phyloP scores from a whole-genome alignment of 1,284 basidiomycete genomes.

The Athelia sp. region DNA sequence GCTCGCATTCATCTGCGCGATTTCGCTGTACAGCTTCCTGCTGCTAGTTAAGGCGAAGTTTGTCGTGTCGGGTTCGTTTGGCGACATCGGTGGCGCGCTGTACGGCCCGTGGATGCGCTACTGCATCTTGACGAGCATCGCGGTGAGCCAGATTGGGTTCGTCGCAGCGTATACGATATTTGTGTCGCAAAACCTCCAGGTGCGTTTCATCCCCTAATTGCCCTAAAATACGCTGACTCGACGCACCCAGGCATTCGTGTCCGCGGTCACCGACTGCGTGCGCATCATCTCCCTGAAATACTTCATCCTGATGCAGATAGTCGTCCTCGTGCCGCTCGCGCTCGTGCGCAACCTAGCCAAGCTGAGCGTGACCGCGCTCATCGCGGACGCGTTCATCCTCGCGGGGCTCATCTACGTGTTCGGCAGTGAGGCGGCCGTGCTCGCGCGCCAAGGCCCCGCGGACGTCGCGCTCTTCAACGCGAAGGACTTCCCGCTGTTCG shows the following conservation, averaged over 20 bases:
- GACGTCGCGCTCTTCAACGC: constrained; percentile 87
- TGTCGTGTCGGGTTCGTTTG: constrained; percentile 89
- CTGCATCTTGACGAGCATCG: constrained; percentile 84
- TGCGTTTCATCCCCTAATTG: constrained; percentile 12
- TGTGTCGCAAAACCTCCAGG: constrained; percentile 87
- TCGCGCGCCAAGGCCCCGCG: constrained; percentile 69
- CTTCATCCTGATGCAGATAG: constrained; percentile 81
- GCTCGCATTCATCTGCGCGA: constrained; percentile 77
- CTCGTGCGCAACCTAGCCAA: constrained; percentile 90
- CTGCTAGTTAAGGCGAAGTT: constrained; percentile 88
- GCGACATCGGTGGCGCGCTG: constrained; percentile 91
- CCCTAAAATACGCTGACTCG: constrained; percentile 1
- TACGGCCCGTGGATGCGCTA: constrained; percentile 94
- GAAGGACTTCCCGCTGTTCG: constrained; percentile 85
- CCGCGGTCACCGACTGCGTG: constrained; percentile 80
- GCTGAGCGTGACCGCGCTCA: constrained; percentile 85
- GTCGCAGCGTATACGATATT: constrained; percentile 94
- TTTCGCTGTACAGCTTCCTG: constrained; percentile 94
- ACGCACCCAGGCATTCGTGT: constrained; percentile 62
- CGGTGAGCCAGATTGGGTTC: constrained; percentile 88
- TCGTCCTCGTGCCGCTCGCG: constrained; percentile 85
- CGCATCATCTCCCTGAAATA: constrained; percentile 67
- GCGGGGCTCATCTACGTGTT: constrained; percentile 87
- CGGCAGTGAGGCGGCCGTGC: constrained; percentile 68
- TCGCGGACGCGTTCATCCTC: constrained; percentile 95